Base-by-base conservation (phyloP, 768 basidiomycete genomes). In the Rhizopogon roseolus region DNA sequence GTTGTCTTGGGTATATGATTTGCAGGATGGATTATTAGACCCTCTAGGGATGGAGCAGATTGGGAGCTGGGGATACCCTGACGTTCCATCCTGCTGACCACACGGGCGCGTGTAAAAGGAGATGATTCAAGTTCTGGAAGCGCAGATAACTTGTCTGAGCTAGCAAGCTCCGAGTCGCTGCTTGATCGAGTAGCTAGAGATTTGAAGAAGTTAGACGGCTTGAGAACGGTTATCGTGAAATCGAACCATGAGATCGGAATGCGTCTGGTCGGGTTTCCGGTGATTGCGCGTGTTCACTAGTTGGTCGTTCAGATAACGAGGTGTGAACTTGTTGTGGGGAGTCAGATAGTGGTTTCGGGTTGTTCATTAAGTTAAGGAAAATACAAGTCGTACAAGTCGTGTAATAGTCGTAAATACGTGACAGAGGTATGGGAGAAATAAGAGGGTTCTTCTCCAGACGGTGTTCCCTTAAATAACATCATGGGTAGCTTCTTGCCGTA, bases 121-220 rank as follows among this genome's bases (percentile, higher is more conserved):
- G 76, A 68, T 7, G 71, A 62, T 22, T 22, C 22, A 22, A 22
- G 22, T 22, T 66, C 68, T 0, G 74, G 72, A 25, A 75, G 62
- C 27, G 71, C 67, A 29, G 73, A 63, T 25, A 80, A 71, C 52
- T 74, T 78, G 45, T 82, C 81, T 4, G 78, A 76, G 49, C 69
- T 73, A 1, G 75, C 71, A 17, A 57, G 56, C 25, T 71, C 68
- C 2, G 73, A 71, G 10, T 49, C 60, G 17, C 55, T 41, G 41
- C 40, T 56, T 6, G 46, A 48, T 48, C 46, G 36, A 3, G 34
- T 19, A 1, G 16, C 46, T 48, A 25, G 8, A 16, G 22, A 5
- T 32, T 48, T 4, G 8, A 22, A 32, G 5, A 36, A 34, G 22
- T 46, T 6, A 22, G 14, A 36, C 4, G 14, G 25, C 5, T 22